Evolutionary conservation across 1,139 yeast genomes (phyloP), one percentile per base, ranked within the genome.

Genomic region (Protomyces inundatus): DNA sequence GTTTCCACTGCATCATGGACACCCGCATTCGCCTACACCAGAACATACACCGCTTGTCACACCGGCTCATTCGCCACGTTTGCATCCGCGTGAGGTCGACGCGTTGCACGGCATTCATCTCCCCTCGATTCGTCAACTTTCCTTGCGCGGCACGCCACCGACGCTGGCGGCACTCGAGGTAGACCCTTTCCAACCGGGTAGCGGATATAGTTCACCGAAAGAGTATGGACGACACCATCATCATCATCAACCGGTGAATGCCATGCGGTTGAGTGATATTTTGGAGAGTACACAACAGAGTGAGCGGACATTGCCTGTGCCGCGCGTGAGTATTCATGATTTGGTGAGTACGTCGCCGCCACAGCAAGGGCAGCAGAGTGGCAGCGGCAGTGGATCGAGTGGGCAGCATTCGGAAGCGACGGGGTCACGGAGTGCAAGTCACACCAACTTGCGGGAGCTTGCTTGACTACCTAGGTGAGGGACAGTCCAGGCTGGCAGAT

Each of bases 11-110:
- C 64, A 56, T 14, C 63, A 67, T 6, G 23, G 23, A 23, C 23
- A 23, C 23, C 23, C 23, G 23, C 23, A 23, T 23, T 77, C 81
- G 50, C 80, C 79, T 50, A 80, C 84, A 0, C 84, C 84, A 4
- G 84, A 81, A 63, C 80, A 77, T 54, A 82, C 85, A 0, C 86
- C 85, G 14, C 72, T 83, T 65, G 83, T 79, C 65, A 83, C 87
- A 0, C 87, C 87, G 7, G 82, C 84, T 1, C 84, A 80, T 58
- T 81, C 85, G 7, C 85, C 86, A 6, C 76, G 80, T 55, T 70
- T 81, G 53, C 76, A 74, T 16, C 78, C 83, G 9, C 73, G 76
- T 54, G 79, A 75, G 68, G 67, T 70, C 32, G 72, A 68, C 32
- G 67, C 69, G 36, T 68, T 71, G 36, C 72, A 69, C 55, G 72